phyloP scores from a whole-genome alignment of 2,329 filamentous ascomycete species.

The Nemania diffusa region DNA sequence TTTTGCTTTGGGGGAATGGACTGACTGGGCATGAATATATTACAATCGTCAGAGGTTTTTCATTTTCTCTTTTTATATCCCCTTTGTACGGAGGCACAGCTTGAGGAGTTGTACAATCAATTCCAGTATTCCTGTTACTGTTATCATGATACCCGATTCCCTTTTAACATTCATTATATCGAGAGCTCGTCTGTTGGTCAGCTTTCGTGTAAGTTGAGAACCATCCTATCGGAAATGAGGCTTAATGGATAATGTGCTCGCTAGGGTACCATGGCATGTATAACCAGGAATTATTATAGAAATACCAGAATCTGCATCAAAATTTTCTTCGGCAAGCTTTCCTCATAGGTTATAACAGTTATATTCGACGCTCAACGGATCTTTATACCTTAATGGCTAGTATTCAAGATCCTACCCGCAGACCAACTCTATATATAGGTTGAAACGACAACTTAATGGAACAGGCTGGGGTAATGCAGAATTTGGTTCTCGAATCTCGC shows the following conservation, averaged over 20 bases:
- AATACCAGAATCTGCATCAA: neutral
- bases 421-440: neutral
- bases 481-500: too few species aligned
- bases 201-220: neutral
- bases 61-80: neutral
- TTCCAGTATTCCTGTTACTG: neutral
- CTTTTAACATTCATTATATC: neutral
- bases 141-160: slow-evolving; percentile 13
- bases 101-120: neutral
- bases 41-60: neutral
- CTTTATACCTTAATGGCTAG: too few species aligned
- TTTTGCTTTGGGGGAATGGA: neutral
- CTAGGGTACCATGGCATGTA: neutral
- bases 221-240: neutral
- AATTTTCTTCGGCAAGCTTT: neutral
- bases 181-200: neutral
- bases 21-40: slow-evolving; percentile 5
- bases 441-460: too few species aligned
- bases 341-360: neutral
- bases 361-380: too few species aligned
- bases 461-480: too few species aligned
- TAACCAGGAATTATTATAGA: neutral
- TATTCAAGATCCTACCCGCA: neutral
- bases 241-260: neutral
- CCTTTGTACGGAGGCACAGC: neutral